These are phyloP conservation scores for Melastoma malabathricum DNA, from an alignment of 345 rosid genomes.

Conservation along the genomic window DNA sequence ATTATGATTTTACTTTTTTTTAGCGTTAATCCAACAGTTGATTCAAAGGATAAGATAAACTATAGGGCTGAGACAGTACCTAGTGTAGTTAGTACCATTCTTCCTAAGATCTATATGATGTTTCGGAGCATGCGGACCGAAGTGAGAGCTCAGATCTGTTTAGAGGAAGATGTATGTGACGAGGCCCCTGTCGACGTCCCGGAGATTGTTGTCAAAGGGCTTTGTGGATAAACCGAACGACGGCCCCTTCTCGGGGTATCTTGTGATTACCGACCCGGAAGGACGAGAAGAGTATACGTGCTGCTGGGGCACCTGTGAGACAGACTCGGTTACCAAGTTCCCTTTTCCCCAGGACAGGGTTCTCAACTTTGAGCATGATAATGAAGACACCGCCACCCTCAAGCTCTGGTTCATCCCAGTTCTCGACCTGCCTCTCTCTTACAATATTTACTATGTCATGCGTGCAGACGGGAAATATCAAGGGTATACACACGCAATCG, in stretches of 20 bases:
- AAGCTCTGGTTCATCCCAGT: conserved; percentile 57
- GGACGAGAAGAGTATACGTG: conserved; percentile 42
- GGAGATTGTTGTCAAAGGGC: conserved; percentile 24
- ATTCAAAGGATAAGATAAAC: too few relatives aligned
- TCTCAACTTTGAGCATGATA: conserved; percentile 26
- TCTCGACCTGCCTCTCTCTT: conserved; percentile 54
- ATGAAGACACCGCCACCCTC: conserved; percentile 19
- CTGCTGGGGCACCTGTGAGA: conserved; percentile 39
- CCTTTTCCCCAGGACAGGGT: conserved; percentile 66
- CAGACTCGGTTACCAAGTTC: conserved; percentile 26
- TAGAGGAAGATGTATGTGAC: conserved; percentile 37
- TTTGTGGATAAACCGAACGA: conserved; percentile 42
- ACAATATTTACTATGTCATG: conserved; percentile 38
- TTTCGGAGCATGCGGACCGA: not conserved
- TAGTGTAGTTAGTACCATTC: too few relatives aligned
- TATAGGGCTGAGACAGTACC: too few relatives aligned
- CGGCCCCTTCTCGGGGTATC: conserved; percentile 48
- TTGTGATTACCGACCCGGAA: conserved; percentile 54
- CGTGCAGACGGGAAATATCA: not conserved
- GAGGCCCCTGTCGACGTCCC: conserved; percentile 37
- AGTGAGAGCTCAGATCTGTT: not conserved
- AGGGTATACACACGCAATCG: conserved; percentile 39
- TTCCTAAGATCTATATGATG: too few relatives aligned
- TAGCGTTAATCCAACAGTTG: too few relatives aligned
- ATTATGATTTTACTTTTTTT: too few relatives aligned